These are phyloP conservation scores for Pascua guehoae DNA, from an alignment of 1,284 basidiomycete species.

Conservation along the genomic window DNA sequence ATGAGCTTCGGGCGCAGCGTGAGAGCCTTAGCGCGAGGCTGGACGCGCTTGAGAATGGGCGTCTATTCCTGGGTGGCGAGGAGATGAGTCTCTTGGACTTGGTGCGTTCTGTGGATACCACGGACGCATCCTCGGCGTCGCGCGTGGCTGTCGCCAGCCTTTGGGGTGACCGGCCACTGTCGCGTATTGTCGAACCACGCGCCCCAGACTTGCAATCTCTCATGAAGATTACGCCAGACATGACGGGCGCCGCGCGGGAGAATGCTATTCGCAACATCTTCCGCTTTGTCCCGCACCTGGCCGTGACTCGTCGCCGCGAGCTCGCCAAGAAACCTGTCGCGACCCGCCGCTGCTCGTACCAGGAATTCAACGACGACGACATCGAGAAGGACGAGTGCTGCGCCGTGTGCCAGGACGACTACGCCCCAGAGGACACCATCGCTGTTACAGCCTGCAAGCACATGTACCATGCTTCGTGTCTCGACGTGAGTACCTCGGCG, in stretches of 20 bases:
- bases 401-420: slow-evolving; percentile 27
- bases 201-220: too few species aligned
- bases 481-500: slow-evolving; percentile 25
- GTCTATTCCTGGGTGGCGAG: too few species aligned
- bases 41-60: too few species aligned
- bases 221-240: not conserved
- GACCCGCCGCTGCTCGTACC: not conserved
- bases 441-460: slow-evolving; percentile 40
- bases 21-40: too few species aligned
- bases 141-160: too few species aligned
- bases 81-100: too few species aligned
- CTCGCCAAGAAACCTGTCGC: not conserved
- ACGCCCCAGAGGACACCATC: slow-evolving; percentile 21
- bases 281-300: not conserved
- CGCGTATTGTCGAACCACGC: too few species aligned
- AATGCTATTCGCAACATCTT: not conserved
- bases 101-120: too few species aligned
- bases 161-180: too few species aligned
- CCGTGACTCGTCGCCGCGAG: not conserved
- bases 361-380: slow-evolving; percentile 6
- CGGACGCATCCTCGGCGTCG: too few species aligned
- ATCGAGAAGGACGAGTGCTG: slow-evolving; percentile 33
- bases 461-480: slow-evolving; percentile 41
- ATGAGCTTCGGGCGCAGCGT: too few species aligned
- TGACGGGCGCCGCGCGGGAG: not conserved